A percentile compares a stretch with the other conserved stretches of the same genome.
Evolutionary conservation across 2,329 filamentous ascomycete species (phyloP).

Genomic region (Truncatella angustata): DNA sequence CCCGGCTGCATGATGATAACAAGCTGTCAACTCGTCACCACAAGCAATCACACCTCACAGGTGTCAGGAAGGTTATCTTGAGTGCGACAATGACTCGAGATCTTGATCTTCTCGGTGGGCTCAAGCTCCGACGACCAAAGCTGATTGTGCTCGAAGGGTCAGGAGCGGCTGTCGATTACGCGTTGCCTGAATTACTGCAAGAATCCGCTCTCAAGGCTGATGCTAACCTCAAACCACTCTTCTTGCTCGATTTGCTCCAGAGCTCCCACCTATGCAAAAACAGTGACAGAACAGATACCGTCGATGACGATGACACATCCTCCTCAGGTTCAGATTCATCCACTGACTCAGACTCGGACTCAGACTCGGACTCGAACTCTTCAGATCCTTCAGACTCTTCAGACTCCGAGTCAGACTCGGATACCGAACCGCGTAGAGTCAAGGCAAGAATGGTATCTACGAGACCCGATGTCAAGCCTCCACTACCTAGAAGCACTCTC

Average conservation of each 20-base stretch:
- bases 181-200: slow-evolving; percentile 60
- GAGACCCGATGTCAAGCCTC: slow-evolving; percentile 15
- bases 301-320: slow-evolving; percentile 31
- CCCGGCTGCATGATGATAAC: slow-evolving; percentile 49
- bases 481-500: slow-evolving; percentile 49
- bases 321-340: slow-evolving; percentile 23
- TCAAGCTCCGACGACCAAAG: slow-evolving; percentile 71
- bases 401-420: slow-evolving; percentile 20
- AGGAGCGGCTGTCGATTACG: slow-evolving; percentile 38
- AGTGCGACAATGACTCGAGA: slow-evolving; percentile 93
- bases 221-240: slow-evolving; percentile 73
- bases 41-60: slow-evolving; percentile 48
- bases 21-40: slow-evolving; percentile 52
- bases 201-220: slow-evolving; percentile 71
- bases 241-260: slow-evolving; percentile 74
- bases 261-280: slow-evolving; percentile 52
- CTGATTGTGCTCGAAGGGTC: slow-evolving; percentile 71
- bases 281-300: slow-evolving; percentile 13
- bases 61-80: slow-evolving; percentile 77
- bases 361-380: slow-evolving; percentile 28
- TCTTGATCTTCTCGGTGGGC: slow-evolving; percentile 71
- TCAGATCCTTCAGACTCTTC: too few relatives aligned
- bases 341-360: slow-evolving; percentile 35
- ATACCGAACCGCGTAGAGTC: slow-evolving; percentile 23
- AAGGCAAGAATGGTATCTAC: background rate